A percentile compares a stretch with the other conserved stretches of the same genome.
Conservation (phyloP, 495 filamentous ascomycete genomes). For the Penicillium steckii region DNA sequence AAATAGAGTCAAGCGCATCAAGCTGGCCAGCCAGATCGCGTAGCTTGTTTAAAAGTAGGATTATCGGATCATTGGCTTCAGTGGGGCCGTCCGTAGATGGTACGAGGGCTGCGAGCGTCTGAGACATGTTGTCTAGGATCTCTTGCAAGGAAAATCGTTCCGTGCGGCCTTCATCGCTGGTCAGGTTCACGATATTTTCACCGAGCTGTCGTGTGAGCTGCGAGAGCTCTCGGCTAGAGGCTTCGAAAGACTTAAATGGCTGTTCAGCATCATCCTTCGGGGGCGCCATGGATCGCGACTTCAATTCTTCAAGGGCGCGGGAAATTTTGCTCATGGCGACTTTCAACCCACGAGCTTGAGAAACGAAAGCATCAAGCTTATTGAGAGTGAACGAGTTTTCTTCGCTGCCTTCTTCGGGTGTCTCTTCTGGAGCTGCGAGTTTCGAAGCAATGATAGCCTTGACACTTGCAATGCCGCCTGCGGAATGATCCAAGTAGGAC, state of each 20-base stretch:
- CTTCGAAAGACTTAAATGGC: slow-evolving; percentile 61
- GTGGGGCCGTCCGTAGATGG: slow-evolving; percentile 28
- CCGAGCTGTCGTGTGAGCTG: slow-evolving; percentile 66
- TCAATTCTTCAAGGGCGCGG: slow-evolving; percentile 74
- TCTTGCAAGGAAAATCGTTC: slow-evolving; percentile 66
- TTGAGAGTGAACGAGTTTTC: slow-evolving; percentile 65
- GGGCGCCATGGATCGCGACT: slow-evolving; percentile 72
- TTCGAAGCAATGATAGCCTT: slow-evolving; percentile 65
- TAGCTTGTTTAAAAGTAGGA: slow-evolving; percentile 64
- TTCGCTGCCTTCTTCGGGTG: slow-evolving; percentile 44
- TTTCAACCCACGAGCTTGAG: slow-evolving; percentile 77
- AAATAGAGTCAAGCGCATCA: slow-evolving; percentile 69
- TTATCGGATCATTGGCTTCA: slow-evolving; percentile 62
- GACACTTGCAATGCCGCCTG: slow-evolving; percentile 61
- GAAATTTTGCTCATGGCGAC: slow-evolving; percentile 79
- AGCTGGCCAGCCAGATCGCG: slow-evolving; percentile 63
- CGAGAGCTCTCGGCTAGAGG: slow-evolving; percentile 63
- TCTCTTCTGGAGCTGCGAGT: slow-evolving; percentile 35
- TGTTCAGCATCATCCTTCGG: slow-evolving; percentile 47
- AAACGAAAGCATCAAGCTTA: slow-evolving; percentile 69
- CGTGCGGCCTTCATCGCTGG: slow-evolving; percentile 72
- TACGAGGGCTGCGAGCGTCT: slow-evolving; percentile 42
- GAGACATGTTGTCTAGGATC: slow-evolving; percentile 59
- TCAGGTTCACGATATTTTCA: slow-evolving; percentile 57
- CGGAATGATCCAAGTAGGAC: slow-evolving; percentile 76